Base-by-base conservation (phyloP, 208 protist genomes). In the Crithidia thermophila region DNA sequence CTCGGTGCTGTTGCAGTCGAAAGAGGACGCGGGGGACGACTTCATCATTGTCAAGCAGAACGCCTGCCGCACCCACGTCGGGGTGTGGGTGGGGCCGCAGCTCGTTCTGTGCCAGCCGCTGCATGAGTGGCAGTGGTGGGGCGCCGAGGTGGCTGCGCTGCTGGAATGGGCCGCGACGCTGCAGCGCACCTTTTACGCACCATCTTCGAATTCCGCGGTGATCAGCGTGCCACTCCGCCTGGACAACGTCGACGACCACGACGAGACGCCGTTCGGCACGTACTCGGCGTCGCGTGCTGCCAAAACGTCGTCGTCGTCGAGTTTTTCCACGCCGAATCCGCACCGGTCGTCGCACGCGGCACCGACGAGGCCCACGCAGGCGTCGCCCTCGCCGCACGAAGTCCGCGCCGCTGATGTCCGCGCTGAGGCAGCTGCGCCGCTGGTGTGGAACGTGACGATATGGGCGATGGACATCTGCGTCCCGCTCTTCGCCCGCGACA, bases 121-220 rank as follows among this genome's bases (percentile, higher is more conserved):
- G 49, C 84, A 88, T 68, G 88, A 94, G 58, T 59, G 85, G 59
- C 61, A 55, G 11, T 94, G 88, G 88, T 94, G 88, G 88, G 30
- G 52, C 4, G 46, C 58, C 23, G 85, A 82, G 42, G 28, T 69
- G 20, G 49, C 45, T 4, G 69, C 69, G 21, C 69, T 75, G 27
- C 36, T 45, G 43, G 21, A 51, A 10, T 67, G 52, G 61, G 31
- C 40, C 28, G 31, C 18, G 16, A 46, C 36, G 20, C 13, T 69
- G 37, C 52, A 58, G 30, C 30, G 31, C 25, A n/a, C 28, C 5
- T 69, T 51, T 16, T 75, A 69, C 61, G 42, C 31, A 23, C 34
- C 50, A 11, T 8, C 25, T 13, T 13, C 49, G 18, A n/a, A n/a
- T n/a, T n/a, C n/a, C n/a, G n/a, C n/a, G n/a, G n/a, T n/a, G n/a